Percentiles rank a stretch among this genome's conserved stretches.
Conservation (phyloP, 2,329 filamentous ascomycete genomes). For the Simplicillium aogashimaense region DNA sequence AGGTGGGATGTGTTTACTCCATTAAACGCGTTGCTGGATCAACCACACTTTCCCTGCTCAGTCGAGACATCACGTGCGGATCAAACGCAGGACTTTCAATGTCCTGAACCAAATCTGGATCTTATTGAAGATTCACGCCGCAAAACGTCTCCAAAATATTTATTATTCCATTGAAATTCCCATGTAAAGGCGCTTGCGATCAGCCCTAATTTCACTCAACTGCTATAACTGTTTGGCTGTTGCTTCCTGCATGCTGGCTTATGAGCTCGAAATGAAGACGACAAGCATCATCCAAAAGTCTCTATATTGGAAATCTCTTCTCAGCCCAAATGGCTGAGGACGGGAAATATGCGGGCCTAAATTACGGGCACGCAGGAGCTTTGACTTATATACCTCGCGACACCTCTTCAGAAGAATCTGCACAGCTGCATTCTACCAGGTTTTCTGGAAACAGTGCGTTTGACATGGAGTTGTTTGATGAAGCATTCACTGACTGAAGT, state of each 20-base stretch:
- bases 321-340: slow-evolving; percentile 26
- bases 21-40: slow-evolving; percentile 19
- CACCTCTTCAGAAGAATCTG: slow-evolving; percentile 13
- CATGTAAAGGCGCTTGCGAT: background rate
- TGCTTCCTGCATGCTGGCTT: background rate
- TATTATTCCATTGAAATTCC: too few species aligned
- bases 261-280: slow-evolving; percentile 21
- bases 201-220: background rate
- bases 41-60: slow-evolving; percentile 5
- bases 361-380: slow-evolving; percentile 21
- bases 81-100: slow-evolving; percentile 1
- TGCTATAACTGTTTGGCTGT: slow-evolving; percentile 1
- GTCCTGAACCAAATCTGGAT: slow-evolving; percentile 5
- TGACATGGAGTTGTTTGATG: slow-evolving; percentile 2
- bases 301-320: slow-evolving; percentile 18
- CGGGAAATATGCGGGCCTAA: slow-evolving; percentile 18
- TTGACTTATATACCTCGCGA: slow-evolving; percentile 19
- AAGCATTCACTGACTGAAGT: background rate
- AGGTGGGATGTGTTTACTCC: slow-evolving; percentile 6
- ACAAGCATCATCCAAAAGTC: slow-evolving; percentile 13
- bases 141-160: too few species aligned
- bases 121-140: too few species aligned
- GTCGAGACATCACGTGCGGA: slow-evolving; percentile 3
- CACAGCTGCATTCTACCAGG: slow-evolving; percentile 19
- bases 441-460: slow-evolving; percentile 16